Base-by-base conservation (phyloP, 129 eudicot genomes). In the Erigeron canadensis region DNA sequence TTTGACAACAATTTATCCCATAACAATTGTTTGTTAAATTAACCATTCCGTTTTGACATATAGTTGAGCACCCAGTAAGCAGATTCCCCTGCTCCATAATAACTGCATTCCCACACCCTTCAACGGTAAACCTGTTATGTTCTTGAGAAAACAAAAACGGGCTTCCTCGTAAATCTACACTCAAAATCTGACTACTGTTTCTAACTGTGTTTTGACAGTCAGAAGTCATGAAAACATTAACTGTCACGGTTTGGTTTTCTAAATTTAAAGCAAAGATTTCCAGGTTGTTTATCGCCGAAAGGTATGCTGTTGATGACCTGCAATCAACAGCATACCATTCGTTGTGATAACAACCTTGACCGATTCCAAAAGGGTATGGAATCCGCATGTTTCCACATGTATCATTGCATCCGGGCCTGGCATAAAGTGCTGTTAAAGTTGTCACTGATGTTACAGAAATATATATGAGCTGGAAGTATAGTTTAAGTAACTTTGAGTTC, bases 401-500 rank as follows among this genome's bases (percentile, higher is more conserved):
- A 57, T 57, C 63, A 15, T 19, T 57, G 63, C 63, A 57, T 21
- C 63, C 63, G 7, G 63, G 40, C 40, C 63, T 57, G 12, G 63
- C 63, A 15, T 57, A 57, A 57, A 57, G 38, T 4, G 38, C 63
- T 2, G 37, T 6, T 57, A 21, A 9, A 4, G 63, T 57, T 21
- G 40, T 57, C 22, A 57, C 5, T 10, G 63, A 8, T 57, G 62
- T 17, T 19, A 23, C 10, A 8, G 63, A 53, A 53, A 21, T 53
- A 6, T n/a, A 53, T 53, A 16, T 21, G 10, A 57, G 63, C 34
- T 28, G 1, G 40, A 19, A 17, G 63, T 19, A 8, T 0, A 22
- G 7, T 10, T 18, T 37, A 6, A 3, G 40, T 9, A 57, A 4
- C 34, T 28, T 28, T 10, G 21, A 22, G 15, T 8, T 22, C 63